Conservation (phyloP, 306 rosid genomes). For the Medicago arabica region DNA sequence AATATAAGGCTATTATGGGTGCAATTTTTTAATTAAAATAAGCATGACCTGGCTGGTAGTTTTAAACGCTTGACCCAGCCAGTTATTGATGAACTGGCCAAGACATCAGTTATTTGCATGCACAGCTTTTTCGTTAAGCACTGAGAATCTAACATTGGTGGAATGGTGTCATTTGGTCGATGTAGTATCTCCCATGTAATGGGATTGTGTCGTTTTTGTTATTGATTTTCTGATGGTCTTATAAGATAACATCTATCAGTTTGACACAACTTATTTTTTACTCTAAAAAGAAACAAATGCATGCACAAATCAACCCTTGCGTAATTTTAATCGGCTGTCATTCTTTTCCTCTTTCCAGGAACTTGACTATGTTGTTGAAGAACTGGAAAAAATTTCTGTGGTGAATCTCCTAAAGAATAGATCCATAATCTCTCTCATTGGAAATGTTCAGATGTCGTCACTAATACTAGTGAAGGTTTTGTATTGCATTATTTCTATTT, state of each 20-base stretch:
- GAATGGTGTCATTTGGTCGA: conserved; percentile 4
- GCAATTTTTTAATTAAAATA: not conserved
- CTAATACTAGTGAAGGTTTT: conserved; percentile 89
- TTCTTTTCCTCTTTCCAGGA: conserved; percentile 62
- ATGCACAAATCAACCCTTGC: conserved; percentile 13
- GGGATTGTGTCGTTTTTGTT: not conserved
- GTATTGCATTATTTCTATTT: conserved; percentile 31
- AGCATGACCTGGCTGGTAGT: not conserved
- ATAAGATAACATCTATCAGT: conserved; percentile 4
- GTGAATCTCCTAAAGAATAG: conserved; percentile 89
- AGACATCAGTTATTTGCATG: not conserved
- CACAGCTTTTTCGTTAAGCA: not conserved
- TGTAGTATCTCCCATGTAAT: not conserved
- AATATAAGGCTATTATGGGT: not conserved
- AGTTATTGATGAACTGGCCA: not conserved
- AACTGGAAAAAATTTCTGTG: conserved; percentile 90
- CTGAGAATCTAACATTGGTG: not conserved
- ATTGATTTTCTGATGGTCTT: not conserved
- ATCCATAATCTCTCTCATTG: conserved; percentile 95
- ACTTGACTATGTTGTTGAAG: conserved; percentile 93
- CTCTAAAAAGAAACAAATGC: conserved; percentile 25
- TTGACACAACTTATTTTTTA: not conserved
- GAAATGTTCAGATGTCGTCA: conserved; percentile 92
- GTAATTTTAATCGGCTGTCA: conserved; percentile 26
- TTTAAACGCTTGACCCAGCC: not conserved